Evolutionary conservation across 2,329 filamentous ascomycete genomes (phyloP).

Genomic region (Arthrobotrys entomopaga): DNA sequence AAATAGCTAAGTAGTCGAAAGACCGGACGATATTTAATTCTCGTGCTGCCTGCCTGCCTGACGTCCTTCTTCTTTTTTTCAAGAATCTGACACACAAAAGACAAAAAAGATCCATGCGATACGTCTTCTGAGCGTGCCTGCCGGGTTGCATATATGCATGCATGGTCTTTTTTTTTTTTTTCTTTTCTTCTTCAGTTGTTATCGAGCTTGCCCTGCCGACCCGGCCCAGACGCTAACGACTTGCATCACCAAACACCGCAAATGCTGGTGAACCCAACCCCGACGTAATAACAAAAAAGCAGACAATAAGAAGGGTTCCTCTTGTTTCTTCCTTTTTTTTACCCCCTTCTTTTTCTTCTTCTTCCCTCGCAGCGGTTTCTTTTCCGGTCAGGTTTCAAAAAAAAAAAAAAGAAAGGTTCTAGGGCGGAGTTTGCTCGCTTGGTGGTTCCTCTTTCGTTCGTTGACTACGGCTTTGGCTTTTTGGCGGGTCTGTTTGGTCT

Average conservation of each 20-base stretch:
- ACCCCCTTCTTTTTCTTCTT: background rate
- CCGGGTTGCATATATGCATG: constrained; percentile 13
- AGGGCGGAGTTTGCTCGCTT: constrained; percentile 17
- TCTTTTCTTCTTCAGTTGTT: constrained; percentile 36
- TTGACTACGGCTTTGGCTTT: constrained; percentile 4
- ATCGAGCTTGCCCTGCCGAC: constrained; percentile 31
- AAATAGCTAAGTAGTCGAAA: constrained; percentile 5
- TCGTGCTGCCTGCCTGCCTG: constrained; percentile 12
- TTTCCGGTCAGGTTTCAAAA: constrained; percentile 19
- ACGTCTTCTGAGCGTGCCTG: constrained; percentile 12
- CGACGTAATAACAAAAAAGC: constrained; percentile 2
- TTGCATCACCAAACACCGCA: constrained; percentile 19
- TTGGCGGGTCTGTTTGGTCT: constrained; percentile 11
- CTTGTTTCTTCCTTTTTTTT: background rate
- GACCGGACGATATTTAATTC: constrained; percentile 31
- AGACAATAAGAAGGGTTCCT: background rate
- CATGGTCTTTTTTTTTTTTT: background rate
- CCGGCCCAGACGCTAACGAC: constrained; percentile 19
- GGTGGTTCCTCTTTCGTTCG: constrained; percentile 14
- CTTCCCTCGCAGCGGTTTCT: constrained; percentile 2
- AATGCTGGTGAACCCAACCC: background rate
- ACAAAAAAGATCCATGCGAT: constrained; percentile 29
- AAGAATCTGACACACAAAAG: constrained; percentile 31
- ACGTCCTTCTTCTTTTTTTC: background rate
- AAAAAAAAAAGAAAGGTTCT: constrained; percentile 10